phyloP scores from a whole-genome alignment of 2,329 filamentous ascomycete species.

The Calonectria honghensis region DNA sequence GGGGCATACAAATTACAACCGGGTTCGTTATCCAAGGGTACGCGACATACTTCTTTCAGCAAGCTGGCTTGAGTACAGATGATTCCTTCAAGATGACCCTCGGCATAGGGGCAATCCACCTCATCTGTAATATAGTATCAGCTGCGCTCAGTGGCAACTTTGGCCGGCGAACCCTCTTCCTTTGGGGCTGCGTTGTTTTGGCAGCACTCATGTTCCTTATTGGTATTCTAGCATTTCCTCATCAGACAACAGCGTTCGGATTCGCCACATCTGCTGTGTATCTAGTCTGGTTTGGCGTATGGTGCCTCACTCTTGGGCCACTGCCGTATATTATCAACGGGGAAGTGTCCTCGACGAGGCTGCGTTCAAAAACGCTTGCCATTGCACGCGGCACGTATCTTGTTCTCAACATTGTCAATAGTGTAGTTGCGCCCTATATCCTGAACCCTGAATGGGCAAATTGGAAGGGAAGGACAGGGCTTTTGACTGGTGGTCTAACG shows the following conservation, averaged over 20 bases:
- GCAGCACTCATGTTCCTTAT: slow-evolving; percentile 62
- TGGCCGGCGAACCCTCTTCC: slow-evolving; percentile 38
- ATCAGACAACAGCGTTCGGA: background rate
- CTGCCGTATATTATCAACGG: slow-evolving; percentile 34
- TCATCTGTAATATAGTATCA: slow-evolving; percentile 63
- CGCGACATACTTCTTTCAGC: slow-evolving; percentile 59
- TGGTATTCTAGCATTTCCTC: slow-evolving; percentile 55
- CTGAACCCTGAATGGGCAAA: slow-evolving; percentile 40
- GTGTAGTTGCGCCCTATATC: slow-evolving; percentile 36
- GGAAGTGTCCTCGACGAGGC: slow-evolving; percentile 32
- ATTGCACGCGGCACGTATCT: slow-evolving; percentile 22
- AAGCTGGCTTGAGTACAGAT: slow-evolving; percentile 55
- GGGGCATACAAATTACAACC: slow-evolving; percentile 29
- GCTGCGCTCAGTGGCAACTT: slow-evolving; percentile 54
- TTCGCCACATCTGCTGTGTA: background rate
- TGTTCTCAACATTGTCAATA: slow-evolving; percentile 34
- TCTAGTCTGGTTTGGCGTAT: slow-evolving; percentile 9
- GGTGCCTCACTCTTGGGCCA: slow-evolving; percentile 37
- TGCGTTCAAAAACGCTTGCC: slow-evolving; percentile 39
- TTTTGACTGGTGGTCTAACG: slow-evolving; percentile 32
- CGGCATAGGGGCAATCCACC: slow-evolving; percentile 58
- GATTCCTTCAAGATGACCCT: slow-evolving; percentile 43
- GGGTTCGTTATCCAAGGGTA: slow-evolving; percentile 25
- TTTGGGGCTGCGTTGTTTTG: slow-evolving; percentile 68
- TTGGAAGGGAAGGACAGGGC: slow-evolving; percentile 37